Conservation (phyloP, 1,284 basidiomycete species). For the Microbotryum scabiosae region DNA sequence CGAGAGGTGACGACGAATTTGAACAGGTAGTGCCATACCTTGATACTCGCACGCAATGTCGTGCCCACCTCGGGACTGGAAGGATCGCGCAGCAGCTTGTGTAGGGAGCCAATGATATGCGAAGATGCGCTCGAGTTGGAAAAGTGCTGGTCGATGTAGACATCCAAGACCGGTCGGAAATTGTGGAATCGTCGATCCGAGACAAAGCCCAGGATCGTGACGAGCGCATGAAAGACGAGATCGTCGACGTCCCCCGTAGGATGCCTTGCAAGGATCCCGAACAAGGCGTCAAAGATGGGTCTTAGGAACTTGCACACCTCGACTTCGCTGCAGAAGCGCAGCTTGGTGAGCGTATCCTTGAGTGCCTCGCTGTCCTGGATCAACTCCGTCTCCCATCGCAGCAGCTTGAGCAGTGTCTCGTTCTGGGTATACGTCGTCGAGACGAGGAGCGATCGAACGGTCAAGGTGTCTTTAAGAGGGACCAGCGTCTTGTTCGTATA, state of each 20-base stretch:
- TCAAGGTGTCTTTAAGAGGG: conserved; percentile 66
- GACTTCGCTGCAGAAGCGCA: conserved; percentile 42
- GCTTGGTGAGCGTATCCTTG: conserved; percentile 66
- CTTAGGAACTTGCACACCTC: conserved; percentile 79
- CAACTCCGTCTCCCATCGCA: conserved; percentile 65
- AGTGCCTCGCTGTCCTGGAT: conserved; percentile 59
- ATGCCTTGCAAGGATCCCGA: conserved; percentile 72
- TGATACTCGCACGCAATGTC: conserved; percentile 74
- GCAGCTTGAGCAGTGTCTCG: conserved; percentile 66
- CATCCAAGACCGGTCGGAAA: conserved; percentile 84
- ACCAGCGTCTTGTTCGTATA: conserved; percentile 59
- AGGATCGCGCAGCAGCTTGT: conserved; percentile 66
- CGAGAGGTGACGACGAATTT: conserved; percentile 82
- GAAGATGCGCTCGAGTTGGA: conserved; percentile 61
- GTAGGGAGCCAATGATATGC: conserved; percentile 78
- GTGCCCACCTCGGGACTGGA: conserved; percentile 64
- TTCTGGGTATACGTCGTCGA: conserved; percentile 92
- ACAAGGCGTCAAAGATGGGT: conserved; percentile 84
- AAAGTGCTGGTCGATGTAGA: conserved; percentile 89
- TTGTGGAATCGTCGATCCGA: conserved; percentile 93
- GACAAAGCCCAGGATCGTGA: conserved; percentile 70
- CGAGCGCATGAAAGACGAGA: conserved; percentile 80
- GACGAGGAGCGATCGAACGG: conserved; percentile 79
- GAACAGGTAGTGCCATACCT: conserved; percentile 95
- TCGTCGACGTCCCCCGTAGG: conserved; percentile 70